Percentiles rank a stretch among this genome's conserved stretches.
Conservation (phyloP, 768 basidiomycete genomes). For the Trametes cingulata region DNA sequence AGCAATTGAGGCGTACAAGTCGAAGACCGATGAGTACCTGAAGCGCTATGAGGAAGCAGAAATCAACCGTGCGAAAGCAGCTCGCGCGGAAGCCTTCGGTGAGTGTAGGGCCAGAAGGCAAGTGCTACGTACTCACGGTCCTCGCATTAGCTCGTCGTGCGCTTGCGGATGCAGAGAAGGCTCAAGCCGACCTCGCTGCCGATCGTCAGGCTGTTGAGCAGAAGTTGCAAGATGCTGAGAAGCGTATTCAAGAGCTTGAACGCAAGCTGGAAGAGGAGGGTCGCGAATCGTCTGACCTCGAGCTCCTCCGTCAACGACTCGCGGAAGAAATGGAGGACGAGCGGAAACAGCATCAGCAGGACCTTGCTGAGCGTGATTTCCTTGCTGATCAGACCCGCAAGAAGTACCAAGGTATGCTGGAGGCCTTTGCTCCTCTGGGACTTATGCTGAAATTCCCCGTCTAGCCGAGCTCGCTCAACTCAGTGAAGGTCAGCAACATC, state of each 20-base stretch:
- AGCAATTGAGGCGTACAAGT: conserved; percentile 63
- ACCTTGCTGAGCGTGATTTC: conserved; percentile 79
- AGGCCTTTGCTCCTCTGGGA: not conserved
- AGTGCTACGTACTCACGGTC: not conserved
- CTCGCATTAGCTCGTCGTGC: conserved; percentile 53
- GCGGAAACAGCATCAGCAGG: conserved; percentile 75
- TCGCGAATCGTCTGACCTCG: conserved; percentile 66
- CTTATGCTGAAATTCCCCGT: conserved; percentile 10
- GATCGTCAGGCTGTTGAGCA: conserved; percentile 56
- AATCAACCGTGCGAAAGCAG: conserved; percentile 63
- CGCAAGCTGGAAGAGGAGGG: conserved; percentile 65
- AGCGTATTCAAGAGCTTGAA: conserved; percentile 58
- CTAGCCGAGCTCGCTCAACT: conserved; percentile 76
- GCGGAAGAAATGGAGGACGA: conserved; percentile 78
- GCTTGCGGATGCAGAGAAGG: conserved; percentile 62
- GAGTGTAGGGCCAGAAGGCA: no score
- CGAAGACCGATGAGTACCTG: conserved; percentile 59
- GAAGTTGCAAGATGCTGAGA: conserved; percentile 50
- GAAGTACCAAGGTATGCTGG: conserved; percentile 73
- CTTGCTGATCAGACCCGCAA: conserved; percentile 78
- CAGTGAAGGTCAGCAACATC: conserved; percentile 59
- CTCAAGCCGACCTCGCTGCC: conserved; percentile 48
- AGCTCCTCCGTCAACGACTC: conserved; percentile 64
- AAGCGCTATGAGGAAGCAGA: conserved; percentile 67
- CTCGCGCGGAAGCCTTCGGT: conserved; percentile 67